These are phyloP conservation scores for Lecanicillium sp. DNA, from an alignment of 2,329 filamentous ascomycete genomes.

Conservation along the genomic window DNA sequence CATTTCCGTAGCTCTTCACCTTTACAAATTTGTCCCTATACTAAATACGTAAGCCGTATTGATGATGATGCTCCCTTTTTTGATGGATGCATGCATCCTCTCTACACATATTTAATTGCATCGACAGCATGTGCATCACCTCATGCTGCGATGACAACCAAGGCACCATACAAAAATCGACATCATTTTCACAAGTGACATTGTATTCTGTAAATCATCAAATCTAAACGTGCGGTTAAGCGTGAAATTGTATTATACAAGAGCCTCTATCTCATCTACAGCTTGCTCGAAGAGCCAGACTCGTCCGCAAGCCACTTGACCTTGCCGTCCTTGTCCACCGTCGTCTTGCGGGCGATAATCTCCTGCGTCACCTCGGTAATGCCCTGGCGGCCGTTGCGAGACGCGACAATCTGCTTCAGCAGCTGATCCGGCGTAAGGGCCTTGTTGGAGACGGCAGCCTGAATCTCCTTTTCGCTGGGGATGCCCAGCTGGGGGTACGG, in stretches of 20 bases:
- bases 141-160: too few species aligned
- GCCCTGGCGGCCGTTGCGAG: slow-evolving; percentile 58
- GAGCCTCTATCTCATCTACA: slow-evolving; percentile 14
- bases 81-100: too few species aligned
- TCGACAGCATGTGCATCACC: too few species aligned
- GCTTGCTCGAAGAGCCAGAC: slow-evolving; percentile 21
- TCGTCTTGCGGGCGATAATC: slow-evolving; percentile 57
- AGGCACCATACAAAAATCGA: too few species aligned
- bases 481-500: slow-evolving; percentile 64
- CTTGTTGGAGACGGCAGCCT: slow-evolving; percentile 32
- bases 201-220: too few species aligned
- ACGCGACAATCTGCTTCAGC: slow-evolving; percentile 52
- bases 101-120: too few species aligned
- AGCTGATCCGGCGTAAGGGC: slow-evolving; percentile 47
- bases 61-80: too few species aligned
- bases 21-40: too few species aligned
- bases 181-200: too few species aligned
- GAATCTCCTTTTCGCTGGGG: slow-evolving; percentile 61
- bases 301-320: slow-evolving; percentile 29
- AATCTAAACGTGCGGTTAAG: too few species aligned
- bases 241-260: slow-evolving; percentile 13
- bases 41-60: too few species aligned
- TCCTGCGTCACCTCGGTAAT: slow-evolving; percentile 61
- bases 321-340: slow-evolving; percentile 33
- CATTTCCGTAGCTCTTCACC: too few species aligned